phyloP scores from a whole-genome alignment of 2,329 filamentous ascomycete genomes.

The Tolypocladium guangdongense region DNA sequence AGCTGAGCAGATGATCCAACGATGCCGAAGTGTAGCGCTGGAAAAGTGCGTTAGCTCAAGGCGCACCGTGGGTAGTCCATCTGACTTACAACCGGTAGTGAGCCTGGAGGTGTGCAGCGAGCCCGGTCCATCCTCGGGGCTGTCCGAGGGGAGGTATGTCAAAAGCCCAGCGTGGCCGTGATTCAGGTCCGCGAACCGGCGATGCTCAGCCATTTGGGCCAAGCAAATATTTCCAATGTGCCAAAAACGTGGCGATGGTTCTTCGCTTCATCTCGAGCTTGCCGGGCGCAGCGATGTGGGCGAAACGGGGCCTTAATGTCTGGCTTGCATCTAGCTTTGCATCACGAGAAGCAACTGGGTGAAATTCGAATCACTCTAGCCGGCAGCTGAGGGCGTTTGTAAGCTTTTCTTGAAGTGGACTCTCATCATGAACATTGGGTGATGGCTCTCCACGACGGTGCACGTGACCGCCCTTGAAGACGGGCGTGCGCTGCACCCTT shows the following conservation, averaged over 20 bases:
- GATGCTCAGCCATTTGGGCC: slow-evolving; percentile 26
- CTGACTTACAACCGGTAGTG: slow-evolving; percentile 12
- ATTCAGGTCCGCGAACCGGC: slow-evolving; percentile 18
- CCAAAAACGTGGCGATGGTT: slow-evolving; percentile 12
- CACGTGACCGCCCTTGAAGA: slow-evolving; percentile 9
- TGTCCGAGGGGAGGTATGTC: slow-evolving; percentile 17
- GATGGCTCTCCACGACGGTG: background rate
- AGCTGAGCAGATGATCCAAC: slow-evolving; percentile 21
- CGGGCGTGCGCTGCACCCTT: slow-evolving; percentile 1
- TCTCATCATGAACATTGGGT: background rate
- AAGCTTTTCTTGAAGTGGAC: background rate
- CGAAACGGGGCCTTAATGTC: background rate
- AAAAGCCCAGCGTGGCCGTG: slow-evolving; percentile 22
- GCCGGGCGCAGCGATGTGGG: background rate
- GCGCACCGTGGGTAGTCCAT: background rate
- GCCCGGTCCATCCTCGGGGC: slow-evolving; percentile 13
- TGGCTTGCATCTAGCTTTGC: background rate
- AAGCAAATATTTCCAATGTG: slow-evolving; percentile 18
- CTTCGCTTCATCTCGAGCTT: slow-evolving; percentile 22
- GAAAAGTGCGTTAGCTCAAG: background rate
- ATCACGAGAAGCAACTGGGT: background rate
- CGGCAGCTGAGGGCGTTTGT: background rate
- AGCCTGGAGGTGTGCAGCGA: slow-evolving; percentile 19
- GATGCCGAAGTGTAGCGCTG: slow-evolving; percentile 20
- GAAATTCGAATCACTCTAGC: background rate